These are phyloP conservation scores for Pichia sporocuriosa DNA, from an alignment of 805 yeast genomes.

Conservation along the genomic window DNA sequence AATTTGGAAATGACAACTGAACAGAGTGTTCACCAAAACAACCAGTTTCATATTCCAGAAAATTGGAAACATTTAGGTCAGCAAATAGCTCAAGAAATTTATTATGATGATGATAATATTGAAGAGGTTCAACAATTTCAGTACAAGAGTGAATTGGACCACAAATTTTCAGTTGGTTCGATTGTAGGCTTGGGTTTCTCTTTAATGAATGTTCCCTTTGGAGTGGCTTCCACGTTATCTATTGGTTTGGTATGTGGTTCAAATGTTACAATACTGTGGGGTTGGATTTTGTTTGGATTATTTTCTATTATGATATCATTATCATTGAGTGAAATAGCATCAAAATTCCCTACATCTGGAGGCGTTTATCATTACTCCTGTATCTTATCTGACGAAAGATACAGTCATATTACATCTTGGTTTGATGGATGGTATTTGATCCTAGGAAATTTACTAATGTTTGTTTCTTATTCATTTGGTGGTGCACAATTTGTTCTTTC, in stretches of 20 bases:
- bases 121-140: conserved; percentile 66
- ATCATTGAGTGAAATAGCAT: conserved; percentile 69
- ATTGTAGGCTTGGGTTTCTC: conserved; percentile 76
- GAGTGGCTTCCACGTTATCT: conserved; percentile 66
- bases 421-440: conserved; percentile 71
- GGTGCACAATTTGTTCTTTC: conserved; percentile 71
- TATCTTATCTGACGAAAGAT: conserved; percentile 51
- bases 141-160: conserved; percentile 63
- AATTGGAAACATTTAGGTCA: conserved; percentile 17
- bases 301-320: conserved; percentile 60
- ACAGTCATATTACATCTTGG: conserved; percentile 61
- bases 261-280: conserved; percentile 66
- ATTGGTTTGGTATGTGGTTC: conserved; percentile 73
- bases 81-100: conserved; percentile 28
- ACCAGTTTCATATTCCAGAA: conserved; percentile 12
- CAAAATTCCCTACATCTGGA: conserved; percentile 72
- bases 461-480: conserved; percentile 64
- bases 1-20: no score
- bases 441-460: conserved; percentile 73
- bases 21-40: neutral
- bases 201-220: conserved; percentile 76
- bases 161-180: conserved; percentile 62
- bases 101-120: conserved; percentile 38
- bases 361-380: conserved; percentile 76
- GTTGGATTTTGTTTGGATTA: conserved; percentile 61